Evolutionary conservation across 1,139 yeast species (phyloP).

Genomic region (Sugiyamaella pinicola): DNA sequence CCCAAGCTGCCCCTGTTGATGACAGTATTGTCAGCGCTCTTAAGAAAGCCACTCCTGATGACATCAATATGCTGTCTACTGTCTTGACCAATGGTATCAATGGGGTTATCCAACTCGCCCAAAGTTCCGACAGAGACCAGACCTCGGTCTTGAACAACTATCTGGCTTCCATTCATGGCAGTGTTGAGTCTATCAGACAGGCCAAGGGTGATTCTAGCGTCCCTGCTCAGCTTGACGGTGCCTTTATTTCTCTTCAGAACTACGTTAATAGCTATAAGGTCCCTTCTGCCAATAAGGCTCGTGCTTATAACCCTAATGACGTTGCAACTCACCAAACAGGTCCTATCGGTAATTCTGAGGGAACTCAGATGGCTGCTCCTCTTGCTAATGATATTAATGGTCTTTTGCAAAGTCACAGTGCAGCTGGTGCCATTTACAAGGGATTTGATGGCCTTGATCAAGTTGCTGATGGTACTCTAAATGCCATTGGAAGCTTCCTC

Average conservation of each 20-base stretch:
- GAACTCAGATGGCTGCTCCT: constrained; percentile 22
- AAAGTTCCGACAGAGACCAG: constrained; percentile 5
- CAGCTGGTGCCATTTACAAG: constrained; percentile 20
- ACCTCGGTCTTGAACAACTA: constrained; percentile 6
- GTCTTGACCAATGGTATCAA: constrained; percentile 12
- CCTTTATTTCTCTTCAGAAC: background rate
- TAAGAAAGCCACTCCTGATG: constrained; percentile 14
- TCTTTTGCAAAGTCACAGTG: constrained; percentile 17
- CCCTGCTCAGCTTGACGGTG: constrained; percentile 14
- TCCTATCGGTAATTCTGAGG: constrained; percentile 18
- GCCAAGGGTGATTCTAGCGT: constrained; percentile 10
- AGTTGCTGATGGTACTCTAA: constrained; percentile 19
- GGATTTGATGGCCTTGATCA: constrained; percentile 21
- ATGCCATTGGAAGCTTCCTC: constrained; percentile 18
- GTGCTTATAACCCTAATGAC: constrained; percentile 8
- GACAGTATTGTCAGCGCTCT: constrained; percentile 11
- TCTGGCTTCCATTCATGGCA: background rate
- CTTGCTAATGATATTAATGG: constrained; percentile 19
- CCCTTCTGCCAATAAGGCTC: constrained; percentile 10
- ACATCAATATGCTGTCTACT: constrained; percentile 4
- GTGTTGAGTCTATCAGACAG: constrained; percentile 4
- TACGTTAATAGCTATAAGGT: constrained; percentile 8
- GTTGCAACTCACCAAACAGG: too few relatives aligned
- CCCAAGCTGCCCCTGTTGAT: constrained; percentile 14
- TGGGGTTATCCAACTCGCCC: constrained; percentile 12